Evolutionary conservation across 371 early-diverging fungal species (phyloP).

Genomic region (Mortierella sp.): DNA sequence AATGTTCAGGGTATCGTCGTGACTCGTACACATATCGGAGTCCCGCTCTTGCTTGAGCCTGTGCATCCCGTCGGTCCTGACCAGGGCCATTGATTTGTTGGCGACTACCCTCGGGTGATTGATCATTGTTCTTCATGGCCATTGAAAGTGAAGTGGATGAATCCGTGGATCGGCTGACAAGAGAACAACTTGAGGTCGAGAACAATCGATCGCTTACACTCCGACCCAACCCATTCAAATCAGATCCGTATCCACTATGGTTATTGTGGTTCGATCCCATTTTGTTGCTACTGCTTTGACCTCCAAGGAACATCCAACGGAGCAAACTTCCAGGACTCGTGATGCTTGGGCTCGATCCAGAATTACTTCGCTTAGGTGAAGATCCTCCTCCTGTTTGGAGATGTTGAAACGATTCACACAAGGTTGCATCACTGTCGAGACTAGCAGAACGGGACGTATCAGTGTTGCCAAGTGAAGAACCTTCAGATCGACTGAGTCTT

Average conservation of each 20-base stretch:
- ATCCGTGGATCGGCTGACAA: slow-evolving; percentile 24
- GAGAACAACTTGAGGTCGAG: slow-evolving; percentile 16
- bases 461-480: slow-evolving; percentile 4
- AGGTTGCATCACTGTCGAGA: no score
- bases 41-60: no score
- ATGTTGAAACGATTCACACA: no score
- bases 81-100: no score
- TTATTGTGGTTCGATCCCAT: slow-evolving; percentile 5
- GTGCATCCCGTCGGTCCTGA: no score
- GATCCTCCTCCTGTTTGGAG: slow-evolving; percentile 3
- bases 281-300: slow-evolving; percentile 8
- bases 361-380: slow-evolving; percentile 20
- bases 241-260: neutral
- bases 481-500: slow-evolving; percentile 31
- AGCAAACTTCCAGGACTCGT: slow-evolving; percentile 41
- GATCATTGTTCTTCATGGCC: slow-evolving; percentile 12
- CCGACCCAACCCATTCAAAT: neutral
- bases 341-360: slow-evolving; percentile 23
- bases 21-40: slow-evolving; percentile 28
- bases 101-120: slow-evolving; percentile 10
- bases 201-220: neutral
- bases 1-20: slow-evolving; percentile 38
- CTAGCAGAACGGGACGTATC: neutral
- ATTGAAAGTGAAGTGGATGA: slow-evolving; percentile 29
- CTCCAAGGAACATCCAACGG: slow-evolving; percentile 43